Evolutionary conservation across 1,284 basidiomycete species (phyloP), one percentile per base, ranked within the genome.

Genomic region (Rhodotorula sp.): DNA sequence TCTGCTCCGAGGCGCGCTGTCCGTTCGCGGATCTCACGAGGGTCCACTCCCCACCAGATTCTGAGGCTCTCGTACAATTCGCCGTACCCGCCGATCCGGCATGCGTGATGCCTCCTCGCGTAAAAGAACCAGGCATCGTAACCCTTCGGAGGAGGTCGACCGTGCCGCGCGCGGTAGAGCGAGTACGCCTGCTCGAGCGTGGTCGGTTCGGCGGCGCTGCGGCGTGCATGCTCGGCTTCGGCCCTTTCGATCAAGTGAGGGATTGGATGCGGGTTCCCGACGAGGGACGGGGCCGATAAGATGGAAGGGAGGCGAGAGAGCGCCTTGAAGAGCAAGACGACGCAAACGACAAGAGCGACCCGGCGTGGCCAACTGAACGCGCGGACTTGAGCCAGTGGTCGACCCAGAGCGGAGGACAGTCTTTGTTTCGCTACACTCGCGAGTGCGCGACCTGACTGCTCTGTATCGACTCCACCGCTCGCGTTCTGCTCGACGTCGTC

Each of bases 81-180:
- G 5, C 49, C 59, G 51, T 66, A 72, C n/a, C 59, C 51, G 30
- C 69, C 70, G 57, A 69, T 46, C 10, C 58, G 48, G n/a, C 56
- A 56, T 6, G 65, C 65, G 6, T n/a, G 30, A 12, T 26, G 33
- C 12, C 42, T n/a, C 30, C 26, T 29, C 24, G 68, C 60, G 17
- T 24, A 51, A 8, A 33, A 18, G 59, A 45, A 72, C 71, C 71
- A 72, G 7, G 17, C 55, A 58, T 70, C 68, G 57, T 51, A 72
- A 0, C 71, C 71, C n/a, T 51, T 48, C 1, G 71, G 71, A 12
- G 71, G 71, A 2, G 6, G 30, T 2, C 71, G 61, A 5, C 55
- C 56, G 33, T 58, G 59, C 22, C 37, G 22, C 4, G 33, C 24
- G 3, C n/a, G 2, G 49, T 72, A 72, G 7, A 7, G 45, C 26